A percentile compares a stretch with the other conserved stretches of the same genome.
Conservation (phyloP, 2,329 filamentous ascomycete genomes). For the Curvularia spicifera region DNA sequence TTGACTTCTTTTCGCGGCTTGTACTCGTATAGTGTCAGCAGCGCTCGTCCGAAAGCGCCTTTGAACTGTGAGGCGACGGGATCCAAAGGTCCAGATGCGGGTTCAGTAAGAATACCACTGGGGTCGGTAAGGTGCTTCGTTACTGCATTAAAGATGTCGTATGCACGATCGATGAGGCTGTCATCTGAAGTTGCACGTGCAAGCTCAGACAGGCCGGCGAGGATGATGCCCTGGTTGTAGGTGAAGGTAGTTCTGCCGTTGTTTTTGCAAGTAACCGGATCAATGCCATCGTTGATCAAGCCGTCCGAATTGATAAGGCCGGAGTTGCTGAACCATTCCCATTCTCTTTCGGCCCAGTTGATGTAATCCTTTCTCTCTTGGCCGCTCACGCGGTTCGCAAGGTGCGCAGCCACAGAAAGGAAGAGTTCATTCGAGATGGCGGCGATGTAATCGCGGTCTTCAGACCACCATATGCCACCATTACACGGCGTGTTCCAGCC, state of each 20-base stretch:
- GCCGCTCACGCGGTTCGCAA: conserved; percentile 58
- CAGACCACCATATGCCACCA: conserved; percentile 64
- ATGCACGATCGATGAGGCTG: conserved; percentile 32
- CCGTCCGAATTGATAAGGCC: conserved; percentile 61
- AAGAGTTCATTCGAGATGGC: conserved; percentile 67
- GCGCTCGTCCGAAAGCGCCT: conserved; percentile 46
- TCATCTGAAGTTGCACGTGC: conserved; percentile 52
- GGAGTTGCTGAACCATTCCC: conserved; percentile 59
- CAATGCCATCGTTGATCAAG: conserved; percentile 63
- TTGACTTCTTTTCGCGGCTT: conserved; percentile 28
- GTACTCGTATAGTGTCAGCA: conserved; percentile 40
- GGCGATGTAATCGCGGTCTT: conserved; percentile 60
- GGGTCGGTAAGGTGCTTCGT: conserved; percentile 32
- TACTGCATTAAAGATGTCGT: conserved; percentile 37
- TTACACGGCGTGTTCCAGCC: conserved; percentile 58
- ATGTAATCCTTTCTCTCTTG: conserved; percentile 53
- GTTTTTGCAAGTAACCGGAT: conserved; percentile 57
- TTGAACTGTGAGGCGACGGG: conserved; percentile 47
- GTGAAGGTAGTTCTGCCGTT: conserved; percentile 60
- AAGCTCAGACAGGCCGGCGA: conserved; percentile 63
- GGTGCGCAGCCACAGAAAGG: conserved; percentile 59
- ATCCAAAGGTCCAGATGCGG: conserved; percentile 30
- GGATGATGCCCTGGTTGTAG: conserved; percentile 66
- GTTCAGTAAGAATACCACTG: conserved; percentile 46
- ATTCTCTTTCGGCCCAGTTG: conserved; percentile 58